Percentiles rank a stretch among this genome's conserved stretches.
phyloP scores from a whole-genome alignment of 1,284 basidiomycete genomes.

The Phellopilus nigrolimitatus region DNA sequence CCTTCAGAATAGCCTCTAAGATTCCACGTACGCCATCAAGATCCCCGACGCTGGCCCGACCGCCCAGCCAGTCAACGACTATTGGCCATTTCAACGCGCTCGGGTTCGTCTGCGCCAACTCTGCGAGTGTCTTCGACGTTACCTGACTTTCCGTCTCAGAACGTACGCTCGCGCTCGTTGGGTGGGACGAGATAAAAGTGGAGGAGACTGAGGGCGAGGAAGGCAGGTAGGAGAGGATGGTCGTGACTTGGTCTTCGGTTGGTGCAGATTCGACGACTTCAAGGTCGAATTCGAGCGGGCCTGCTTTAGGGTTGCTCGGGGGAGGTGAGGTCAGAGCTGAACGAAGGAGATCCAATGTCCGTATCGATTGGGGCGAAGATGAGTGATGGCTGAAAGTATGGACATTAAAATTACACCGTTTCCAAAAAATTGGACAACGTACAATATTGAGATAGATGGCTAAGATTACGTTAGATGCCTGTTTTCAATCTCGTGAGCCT shows the following conservation, averaged over 20 bases:
- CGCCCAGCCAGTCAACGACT: constrained; percentile 74
- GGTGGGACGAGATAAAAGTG: constrained; percentile 52
- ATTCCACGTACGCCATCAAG: constrained; percentile 62
- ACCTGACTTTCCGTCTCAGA: constrained; percentile 34
- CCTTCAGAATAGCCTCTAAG: constrained; percentile 56
- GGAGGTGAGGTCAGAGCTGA: constrained; percentile 62
- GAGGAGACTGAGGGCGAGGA: constrained; percentile 25
- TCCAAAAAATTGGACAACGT: neutral
- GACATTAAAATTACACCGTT: neutral
- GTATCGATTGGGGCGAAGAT: constrained; percentile 55
- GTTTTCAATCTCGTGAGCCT: neutral
- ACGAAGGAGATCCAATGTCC: constrained; percentile 54
- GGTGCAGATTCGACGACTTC: constrained; percentile 60
- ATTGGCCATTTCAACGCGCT: constrained; percentile 68
- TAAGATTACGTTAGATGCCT: neutral
- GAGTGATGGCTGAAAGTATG: constrained; percentile 51
- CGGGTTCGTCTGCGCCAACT: constrained; percentile 50
- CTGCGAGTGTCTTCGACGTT: constrained; percentile 38
- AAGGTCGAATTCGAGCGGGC: constrained; percentile 63
- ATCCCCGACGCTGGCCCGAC: constrained; percentile 58
- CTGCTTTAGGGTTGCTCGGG: constrained; percentile 35
- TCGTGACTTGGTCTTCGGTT: constrained; percentile 59
- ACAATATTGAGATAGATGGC: constrained; percentile 20
- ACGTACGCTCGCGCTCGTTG: constrained; percentile 34
- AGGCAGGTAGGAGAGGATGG: constrained; percentile 59